phyloP scores from a whole-genome alignment of 2,329 filamentous ascomycete genomes.

The Penicillium sp. region DNA sequence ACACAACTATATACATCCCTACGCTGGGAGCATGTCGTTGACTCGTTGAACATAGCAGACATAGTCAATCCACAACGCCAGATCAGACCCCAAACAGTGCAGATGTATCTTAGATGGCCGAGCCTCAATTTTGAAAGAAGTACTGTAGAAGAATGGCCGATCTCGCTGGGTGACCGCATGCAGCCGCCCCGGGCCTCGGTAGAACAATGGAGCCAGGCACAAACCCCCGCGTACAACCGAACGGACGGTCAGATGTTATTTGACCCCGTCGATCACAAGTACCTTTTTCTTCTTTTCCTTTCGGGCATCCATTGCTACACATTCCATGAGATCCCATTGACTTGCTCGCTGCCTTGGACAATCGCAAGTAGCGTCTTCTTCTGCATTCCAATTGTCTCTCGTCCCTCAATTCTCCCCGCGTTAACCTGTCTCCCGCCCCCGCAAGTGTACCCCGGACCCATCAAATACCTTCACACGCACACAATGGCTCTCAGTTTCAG shows the following conservation, averaged over 20 bases:
- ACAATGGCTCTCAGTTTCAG: conserved; percentile 41
- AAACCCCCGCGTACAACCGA: conserved; percentile 28
- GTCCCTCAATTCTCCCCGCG: conserved; percentile 18
- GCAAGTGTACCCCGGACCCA: conserved; percentile 29
- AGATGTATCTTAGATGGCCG: not conserved
- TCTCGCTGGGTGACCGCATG: conserved; percentile 21
- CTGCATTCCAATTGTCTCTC: not conserved
- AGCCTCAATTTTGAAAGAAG: not conserved
- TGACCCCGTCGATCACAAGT: conserved; percentile 17
- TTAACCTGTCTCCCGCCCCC: conserved; percentile 26
- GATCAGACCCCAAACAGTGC: not conserved
- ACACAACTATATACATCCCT: not conserved
- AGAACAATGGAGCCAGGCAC: conserved; percentile 2
- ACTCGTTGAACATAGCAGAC: not conserved
- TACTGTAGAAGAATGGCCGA: not conserved
- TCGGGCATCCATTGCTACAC: not conserved
- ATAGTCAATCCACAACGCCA: not conserved
- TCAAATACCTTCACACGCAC: conserved; percentile 2
- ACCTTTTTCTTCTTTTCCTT: conserved; percentile 8
- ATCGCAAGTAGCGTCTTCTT: not conserved
- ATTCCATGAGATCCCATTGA: not conserved
- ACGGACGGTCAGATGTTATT: conserved; percentile 12
- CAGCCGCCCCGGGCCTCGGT: conserved; percentile 31
- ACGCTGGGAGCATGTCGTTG: too few relatives aligned
- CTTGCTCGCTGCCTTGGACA: not conserved